Percentiles rank a stretch among this genome's conserved stretches.
Conservation (phyloP, 805 yeast species). For the Teunomyces kruisii region DNA sequence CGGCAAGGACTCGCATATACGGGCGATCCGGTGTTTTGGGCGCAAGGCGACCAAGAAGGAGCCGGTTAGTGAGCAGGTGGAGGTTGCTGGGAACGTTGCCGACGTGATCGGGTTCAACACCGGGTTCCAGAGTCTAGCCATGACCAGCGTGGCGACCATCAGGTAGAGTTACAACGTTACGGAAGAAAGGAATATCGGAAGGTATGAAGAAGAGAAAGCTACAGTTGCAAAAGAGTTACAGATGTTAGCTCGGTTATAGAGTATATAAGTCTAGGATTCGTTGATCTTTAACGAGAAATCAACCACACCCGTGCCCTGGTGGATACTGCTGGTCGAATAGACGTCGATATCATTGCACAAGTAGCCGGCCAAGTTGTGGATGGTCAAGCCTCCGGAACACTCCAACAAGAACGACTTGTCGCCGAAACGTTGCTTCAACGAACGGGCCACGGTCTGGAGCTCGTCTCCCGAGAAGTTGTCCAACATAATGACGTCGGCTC, state of each 20-base stretch:
- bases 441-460: constrained; percentile 62
- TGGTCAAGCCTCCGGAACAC: constrained; percentile 88
- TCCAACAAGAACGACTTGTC: constrained; percentile 64
- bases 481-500: constrained; percentile 94
- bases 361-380: constrained; percentile 61
- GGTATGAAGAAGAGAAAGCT: no score
- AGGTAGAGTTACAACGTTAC: no score
- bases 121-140: constrained; percentile 40
- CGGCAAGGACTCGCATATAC: constrained; percentile 91
- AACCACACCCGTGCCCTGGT: constrained; percentile 82
- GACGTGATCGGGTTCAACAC: constrained; percentile 43
- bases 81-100: constrained; percentile 30
- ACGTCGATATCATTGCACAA: constrained; percentile 81
- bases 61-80: constrained; percentile 1
- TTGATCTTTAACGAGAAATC: constrained; percentile 81
- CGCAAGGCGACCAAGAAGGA: constrained; percentile 29
- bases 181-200: no score
- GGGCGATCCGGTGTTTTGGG: constrained; percentile 65
- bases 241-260: no score
- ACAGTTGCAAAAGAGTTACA: no score
- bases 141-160: constrained; percentile 39
- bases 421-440: constrained; percentile 57
- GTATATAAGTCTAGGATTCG: no score
- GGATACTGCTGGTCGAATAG: constrained; percentile 87
- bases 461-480: constrained; percentile 78